Conservation (phyloP, 192 early-diverging fungal genomes). For the Backusella circina region DNA sequence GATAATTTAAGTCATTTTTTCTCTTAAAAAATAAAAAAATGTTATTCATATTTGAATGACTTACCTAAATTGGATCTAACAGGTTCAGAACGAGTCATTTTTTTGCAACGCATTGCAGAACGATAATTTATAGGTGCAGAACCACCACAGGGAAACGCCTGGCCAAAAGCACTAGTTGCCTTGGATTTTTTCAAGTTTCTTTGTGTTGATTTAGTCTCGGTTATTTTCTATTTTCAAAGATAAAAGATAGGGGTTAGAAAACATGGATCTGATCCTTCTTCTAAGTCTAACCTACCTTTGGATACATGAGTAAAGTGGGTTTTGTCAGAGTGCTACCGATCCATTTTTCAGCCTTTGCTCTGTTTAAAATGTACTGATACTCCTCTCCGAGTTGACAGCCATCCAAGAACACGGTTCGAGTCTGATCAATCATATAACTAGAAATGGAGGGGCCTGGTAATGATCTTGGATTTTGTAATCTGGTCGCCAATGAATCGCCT, state of each 20-base stretch:
- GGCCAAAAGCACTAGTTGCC: neutral
- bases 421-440: neutral
- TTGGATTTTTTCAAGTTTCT: neutral
- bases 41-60: neutral
- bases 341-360: slow-evolving; percentile 38
- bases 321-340: slow-evolving; percentile 38
- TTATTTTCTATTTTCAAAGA: neutral
- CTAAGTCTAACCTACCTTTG: slow-evolving; percentile 37
- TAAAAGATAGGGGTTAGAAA: neutral
- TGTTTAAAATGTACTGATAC: slow-evolving; percentile 50
- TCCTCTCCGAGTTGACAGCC: slow-evolving; percentile 43
- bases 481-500: neutral
- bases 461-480: neutral
- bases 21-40: neutral
- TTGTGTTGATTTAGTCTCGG: neutral
- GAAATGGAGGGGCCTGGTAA: neutral
- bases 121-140: neutral
- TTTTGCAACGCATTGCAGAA: neutral
- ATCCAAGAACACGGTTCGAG: slow-evolving; percentile 18
- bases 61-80: neutral
- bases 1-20: neutral
- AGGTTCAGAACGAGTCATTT: neutral
- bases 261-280: neutral
- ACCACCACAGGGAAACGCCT: neutral
- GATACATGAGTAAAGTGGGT: slow-evolving; percentile 39